Evolutionary conservation across 805 yeast genomes (phyloP), one percentile per base, ranked within the genome.

Genomic region (Candida jianshihensis): DNA sequence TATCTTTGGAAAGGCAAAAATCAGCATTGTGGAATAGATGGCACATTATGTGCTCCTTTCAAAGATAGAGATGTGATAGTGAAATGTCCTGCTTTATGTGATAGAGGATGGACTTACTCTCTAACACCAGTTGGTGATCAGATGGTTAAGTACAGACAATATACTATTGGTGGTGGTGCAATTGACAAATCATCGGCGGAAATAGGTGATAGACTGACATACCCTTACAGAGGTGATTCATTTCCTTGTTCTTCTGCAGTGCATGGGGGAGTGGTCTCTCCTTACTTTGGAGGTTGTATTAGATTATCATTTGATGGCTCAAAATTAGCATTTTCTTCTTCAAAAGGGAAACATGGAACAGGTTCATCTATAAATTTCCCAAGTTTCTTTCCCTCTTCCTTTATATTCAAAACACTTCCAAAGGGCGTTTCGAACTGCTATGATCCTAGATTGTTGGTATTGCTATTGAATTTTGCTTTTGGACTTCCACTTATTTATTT

Each of bases 31-130:
- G 96, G 96, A 0, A 46, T 80, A 9, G 64, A 79, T 44, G 95
- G 80, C 2, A 56, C 63, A n/a, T 42, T 10, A 3, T 43, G 46
- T 31, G 11, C 26, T 6, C 41, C 41, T 4, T 33, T 27, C 6
- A 28, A 53, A 3, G 57, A 63, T 20, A 51, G 61, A 13, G 71
- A 71, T 16, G 68, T 81, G 19, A 56, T 71, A 4, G 68, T 88
- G 50, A 66, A 87, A 46, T 89, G 97, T 57, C 96, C 96, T 0
- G 95, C 96, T 0, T 62, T 88, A 24, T 89, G 97, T 59, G 87
- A 81, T 46, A 62, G 81, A 22, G 78, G 88, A 26, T 76, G 83
- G 78, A 71, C 86, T 0, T 89, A 78, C 55, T 75, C 88, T 2
- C 74, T 80, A 14, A 62, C 81, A 10, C 79, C 89, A 0, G 85